These are phyloP conservation scores for Aspergillus bertholletiae DNA, from an alignment of 495 filamentous ascomycete species.

Conservation along the genomic window DNA sequence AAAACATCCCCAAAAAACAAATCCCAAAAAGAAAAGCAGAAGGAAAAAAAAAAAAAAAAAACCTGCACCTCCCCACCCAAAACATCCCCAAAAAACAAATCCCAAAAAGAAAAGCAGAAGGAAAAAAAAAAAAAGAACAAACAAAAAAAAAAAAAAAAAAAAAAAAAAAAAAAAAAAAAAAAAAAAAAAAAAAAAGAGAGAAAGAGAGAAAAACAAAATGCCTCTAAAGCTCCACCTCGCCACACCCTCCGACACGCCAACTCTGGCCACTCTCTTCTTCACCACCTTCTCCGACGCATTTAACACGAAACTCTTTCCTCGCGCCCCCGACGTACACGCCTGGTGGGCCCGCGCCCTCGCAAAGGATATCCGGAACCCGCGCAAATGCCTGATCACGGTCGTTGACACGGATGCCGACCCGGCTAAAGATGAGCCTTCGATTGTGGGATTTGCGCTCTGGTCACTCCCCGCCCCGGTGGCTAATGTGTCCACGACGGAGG, in stretches of 20 bases:
- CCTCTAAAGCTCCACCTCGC: constrained; percentile 10
- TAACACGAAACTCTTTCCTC: constrained; percentile 24
- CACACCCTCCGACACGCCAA: constrained; percentile 11
- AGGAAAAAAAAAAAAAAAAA: too few species aligned
- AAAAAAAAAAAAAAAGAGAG: not conserved
- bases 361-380: not conserved
- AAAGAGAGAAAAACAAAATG: constrained; percentile 11
- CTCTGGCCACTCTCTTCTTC: constrained; percentile 18
- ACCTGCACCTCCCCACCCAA: too few species aligned
- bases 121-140: too few species aligned
- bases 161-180: too few species aligned
- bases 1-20: too few species aligned
- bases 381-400: not conserved
- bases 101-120: too few species aligned
- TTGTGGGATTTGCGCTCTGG: not conserved
- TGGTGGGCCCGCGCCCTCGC: constrained; percentile 15
- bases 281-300: constrained; percentile 19
- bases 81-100: too few species aligned
- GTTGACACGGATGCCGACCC: not conserved
- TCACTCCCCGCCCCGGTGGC: not conserved
- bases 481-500: too few species aligned
- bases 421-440: not conserved
- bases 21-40: too few species aligned
- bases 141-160: too few species aligned
- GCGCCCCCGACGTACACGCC: constrained; percentile 17